A percentile compares a stretch with the other conserved stretches of the same genome.
These are phyloP conservation scores for Potentilla sterilis DNA, from an alignment of 306 rosid species.

Conservation along the genomic window DNA sequence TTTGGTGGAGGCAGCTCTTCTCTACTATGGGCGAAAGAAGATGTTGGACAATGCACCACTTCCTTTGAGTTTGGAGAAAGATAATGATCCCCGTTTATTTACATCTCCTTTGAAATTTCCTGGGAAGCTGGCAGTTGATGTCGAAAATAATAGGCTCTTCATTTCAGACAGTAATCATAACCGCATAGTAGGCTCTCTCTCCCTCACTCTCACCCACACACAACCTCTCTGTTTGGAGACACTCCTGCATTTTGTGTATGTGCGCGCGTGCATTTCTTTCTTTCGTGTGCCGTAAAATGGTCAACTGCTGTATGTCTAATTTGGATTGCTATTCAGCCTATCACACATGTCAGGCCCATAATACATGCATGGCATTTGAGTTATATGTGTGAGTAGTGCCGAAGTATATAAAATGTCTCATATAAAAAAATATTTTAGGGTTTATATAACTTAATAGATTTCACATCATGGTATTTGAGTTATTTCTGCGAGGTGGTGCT, in stretches of 20 bases:
- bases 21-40: conserved; percentile 70
- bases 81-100: conserved; percentile 79
- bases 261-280: neutral
- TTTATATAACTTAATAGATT: neutral
- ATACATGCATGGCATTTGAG: neutral
- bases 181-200: conserved; percentile 67
- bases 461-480: neutral
- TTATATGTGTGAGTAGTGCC: neutral
- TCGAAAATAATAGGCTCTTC: conserved; percentile 86
- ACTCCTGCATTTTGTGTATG: neutral
- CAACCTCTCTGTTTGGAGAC: neutral
- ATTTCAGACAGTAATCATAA: conserved; percentile 96
- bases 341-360: neutral
- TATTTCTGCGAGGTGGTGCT: neutral
- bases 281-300: neutral
- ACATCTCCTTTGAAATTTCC: conserved; percentile 95
- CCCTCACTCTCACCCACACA: conserved; percentile 17
- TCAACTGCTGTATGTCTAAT: neutral
- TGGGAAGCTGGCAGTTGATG: conserved; percentile 87
- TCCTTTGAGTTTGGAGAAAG: conserved; percentile 72
- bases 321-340: neutral
- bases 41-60: conserved; percentile 63
- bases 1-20: conserved; percentile 92
- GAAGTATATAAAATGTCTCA: neutral
- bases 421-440: neutral